Evolutionary conservation across 2,329 filamentous ascomycete species (phyloP), one percentile per base, ranked within the genome.

Genomic region (Diplodia scrobiculata): DNA sequence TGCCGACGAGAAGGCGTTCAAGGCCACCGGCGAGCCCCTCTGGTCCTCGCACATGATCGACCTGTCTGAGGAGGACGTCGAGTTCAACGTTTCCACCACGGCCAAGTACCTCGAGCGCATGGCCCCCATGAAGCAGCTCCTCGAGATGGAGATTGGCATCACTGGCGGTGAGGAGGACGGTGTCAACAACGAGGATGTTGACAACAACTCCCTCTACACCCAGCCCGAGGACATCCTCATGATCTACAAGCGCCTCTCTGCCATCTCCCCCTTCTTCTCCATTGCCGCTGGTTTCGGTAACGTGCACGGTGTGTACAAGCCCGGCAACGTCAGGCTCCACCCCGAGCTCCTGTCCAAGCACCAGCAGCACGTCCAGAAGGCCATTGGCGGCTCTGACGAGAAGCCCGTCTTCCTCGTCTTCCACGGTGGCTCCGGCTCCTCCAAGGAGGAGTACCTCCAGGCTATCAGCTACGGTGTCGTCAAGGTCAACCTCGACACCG

Each of bases 331-430:
- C 82, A 91, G 91, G 83, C 89, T 99, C 70, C 92, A 96, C 84
- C 95, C 95, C 67, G 91, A 96, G 83, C 89, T 99, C 63, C 91
- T 99, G 74, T 86, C 87, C 81, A 97, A 98, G 90, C 95, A 99
- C 88, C 95, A 99, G 85, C 85, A 85, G 70, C 92, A 90, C 81
- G 91, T 97, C 80, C 87, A 91, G 81, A 87, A 94, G 81, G 87
- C 96, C 84, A 87, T 89, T 71, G 80, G 81, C 72, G 82, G 86
- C 74, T 83, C 85, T 73, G 86, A 91, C 71, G 86, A 91, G 77
- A 97, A 97, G 89, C 95, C 95, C 72, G 91, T 98, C 77, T 98
- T 93, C 88, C 92, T 99, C 76, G 95, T 99, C 80, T 99, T 99
- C 90, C 95, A 99, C 86, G 95, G 95, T 76, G 95, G 95, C 75